These are phyloP conservation scores for Ambrosia artemisiifolia DNA, from an alignment of 129 eudicot species.

Conservation along the genomic window DNA sequence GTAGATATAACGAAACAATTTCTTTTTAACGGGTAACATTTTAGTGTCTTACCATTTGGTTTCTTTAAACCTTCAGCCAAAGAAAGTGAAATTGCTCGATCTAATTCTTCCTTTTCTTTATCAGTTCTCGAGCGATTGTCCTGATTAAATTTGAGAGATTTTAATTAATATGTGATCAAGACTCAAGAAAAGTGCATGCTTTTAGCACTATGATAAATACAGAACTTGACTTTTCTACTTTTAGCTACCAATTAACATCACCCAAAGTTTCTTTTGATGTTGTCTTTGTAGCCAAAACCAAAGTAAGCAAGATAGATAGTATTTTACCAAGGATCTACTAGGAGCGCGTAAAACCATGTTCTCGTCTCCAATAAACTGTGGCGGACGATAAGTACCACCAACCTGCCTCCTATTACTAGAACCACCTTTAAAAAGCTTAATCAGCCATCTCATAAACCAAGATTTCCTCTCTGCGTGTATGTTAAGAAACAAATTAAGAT, in stretches of 20 bases:
- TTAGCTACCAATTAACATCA: constrained; percentile 16
- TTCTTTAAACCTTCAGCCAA: constrained; percentile 70
- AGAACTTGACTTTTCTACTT: constrained; percentile 23
- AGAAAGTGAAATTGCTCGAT: constrained; percentile 81
- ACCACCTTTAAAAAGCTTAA: constrained; percentile 68
- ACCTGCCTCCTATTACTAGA: constrained; percentile 34
- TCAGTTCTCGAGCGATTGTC: constrained; percentile 65
- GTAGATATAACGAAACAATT: not conserved
- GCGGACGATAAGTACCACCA: constrained; percentile 41
- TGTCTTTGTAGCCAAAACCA: not conserved
- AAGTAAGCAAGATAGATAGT: constrained; percentile 10
- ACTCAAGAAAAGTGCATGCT: constrained; percentile 38
- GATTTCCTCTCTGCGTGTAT: constrained; percentile 69
- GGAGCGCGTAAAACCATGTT: constrained; percentile 83
- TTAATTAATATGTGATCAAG: constrained; percentile 1
- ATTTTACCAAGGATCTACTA: constrained; percentile 61
- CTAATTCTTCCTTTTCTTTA: constrained; percentile 85
- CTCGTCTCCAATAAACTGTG: constrained; percentile 86
- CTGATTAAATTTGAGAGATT: constrained; percentile 37
- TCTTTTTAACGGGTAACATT: not conserved
- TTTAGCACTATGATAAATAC: constrained; percentile 31
- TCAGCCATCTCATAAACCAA: constrained; percentile 88
- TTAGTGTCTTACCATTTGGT: constrained; percentile 71
- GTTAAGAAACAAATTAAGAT: constrained; percentile 40
- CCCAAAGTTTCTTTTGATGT: constrained; percentile 24